Conservation (phyloP, 441 rosid genomes). For the Bruguiera hainesii region DNA sequence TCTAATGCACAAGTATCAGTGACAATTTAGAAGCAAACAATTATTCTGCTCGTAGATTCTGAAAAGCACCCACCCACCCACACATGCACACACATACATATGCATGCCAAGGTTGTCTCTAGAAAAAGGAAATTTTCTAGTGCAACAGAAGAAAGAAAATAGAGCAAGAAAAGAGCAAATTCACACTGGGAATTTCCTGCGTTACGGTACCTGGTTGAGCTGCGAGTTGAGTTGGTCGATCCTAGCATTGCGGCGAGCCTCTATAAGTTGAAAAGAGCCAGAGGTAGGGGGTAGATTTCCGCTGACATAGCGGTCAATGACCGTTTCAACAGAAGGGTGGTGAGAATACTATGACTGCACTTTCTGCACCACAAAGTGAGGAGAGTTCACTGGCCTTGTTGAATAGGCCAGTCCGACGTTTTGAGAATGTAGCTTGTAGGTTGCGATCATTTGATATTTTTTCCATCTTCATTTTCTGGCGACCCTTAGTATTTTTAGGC, state of each 20-base stretch:
- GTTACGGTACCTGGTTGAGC: constrained; percentile 38
- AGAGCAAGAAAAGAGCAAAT: no score
- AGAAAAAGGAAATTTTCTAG: no score
- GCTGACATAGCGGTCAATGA: constrained; percentile 29
- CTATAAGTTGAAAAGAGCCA: constrained; percentile 31
- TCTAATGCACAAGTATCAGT: constrained; percentile 4
- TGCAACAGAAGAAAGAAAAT: no score
- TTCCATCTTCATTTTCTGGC: constrained; percentile 35
- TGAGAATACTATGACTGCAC: constrained; percentile 36
- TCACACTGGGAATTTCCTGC: no score
- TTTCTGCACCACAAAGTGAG: constrained; percentile 45
- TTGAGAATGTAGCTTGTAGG: constrained; percentile 51
- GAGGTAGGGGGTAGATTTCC: constrained; percentile 20
- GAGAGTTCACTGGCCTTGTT: constrained; percentile 52
- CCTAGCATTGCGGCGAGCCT: constrained; percentile 32
- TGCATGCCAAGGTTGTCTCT: no score
- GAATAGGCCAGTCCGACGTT: constrained; percentile 43
- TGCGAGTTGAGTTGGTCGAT: constrained; percentile 32
- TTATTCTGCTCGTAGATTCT: background rate
- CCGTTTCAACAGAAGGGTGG: constrained; percentile 36
- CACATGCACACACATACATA: no score
- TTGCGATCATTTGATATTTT: constrained; percentile 36
- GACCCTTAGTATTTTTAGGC: constrained; percentile 40
- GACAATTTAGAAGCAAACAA: background rate
- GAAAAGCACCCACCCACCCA: no score